Evolutionary conservation across 106 monocot species (phyloP).

Genomic region (Cymbidium sinense): DNA sequence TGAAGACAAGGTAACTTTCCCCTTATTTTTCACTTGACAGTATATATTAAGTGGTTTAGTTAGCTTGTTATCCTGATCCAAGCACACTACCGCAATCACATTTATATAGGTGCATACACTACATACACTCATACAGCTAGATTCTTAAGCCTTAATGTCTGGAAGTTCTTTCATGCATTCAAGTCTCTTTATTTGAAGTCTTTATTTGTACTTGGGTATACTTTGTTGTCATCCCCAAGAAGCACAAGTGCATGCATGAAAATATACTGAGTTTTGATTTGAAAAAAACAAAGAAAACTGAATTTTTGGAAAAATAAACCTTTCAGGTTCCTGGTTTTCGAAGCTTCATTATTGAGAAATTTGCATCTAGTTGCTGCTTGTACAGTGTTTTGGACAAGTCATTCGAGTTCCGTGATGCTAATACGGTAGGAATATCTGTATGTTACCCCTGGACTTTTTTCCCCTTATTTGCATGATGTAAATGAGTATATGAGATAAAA

Average conservation of each 20-base stretch:
- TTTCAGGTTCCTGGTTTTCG: conserved; percentile 79
- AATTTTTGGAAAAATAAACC: no score
- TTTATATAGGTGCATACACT: neutral
- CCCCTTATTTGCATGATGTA: neutral
- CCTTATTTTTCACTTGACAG: neutral
- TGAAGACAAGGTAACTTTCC: conserved; percentile 73
- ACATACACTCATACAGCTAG: neutral
- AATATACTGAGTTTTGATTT: neutral
- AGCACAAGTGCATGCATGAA: neutral
- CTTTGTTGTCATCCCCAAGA: neutral
- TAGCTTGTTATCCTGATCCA: neutral
- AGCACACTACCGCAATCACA: neutral
- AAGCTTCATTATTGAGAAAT: conserved; percentile 75
- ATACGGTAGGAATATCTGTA: conserved; percentile 47
- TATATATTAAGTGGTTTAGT: neutral
- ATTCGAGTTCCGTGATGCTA: conserved; percentile 88
- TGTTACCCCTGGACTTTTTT: neutral
- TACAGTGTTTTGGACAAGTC: conserved; percentile 87
- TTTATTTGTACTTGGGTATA: neutral
- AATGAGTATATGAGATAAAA: neutral
- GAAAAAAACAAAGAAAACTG: no score
- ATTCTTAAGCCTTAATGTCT: neutral
- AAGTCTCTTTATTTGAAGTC: neutral
- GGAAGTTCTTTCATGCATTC: neutral
- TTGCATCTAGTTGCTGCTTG: conserved; percentile 75